Percentiles rank a stretch among this genome's conserved stretches.
phyloP scores from a whole-genome alignment of 2,329 filamentous ascomycete species.

The Penicillium digitatum region DNA sequence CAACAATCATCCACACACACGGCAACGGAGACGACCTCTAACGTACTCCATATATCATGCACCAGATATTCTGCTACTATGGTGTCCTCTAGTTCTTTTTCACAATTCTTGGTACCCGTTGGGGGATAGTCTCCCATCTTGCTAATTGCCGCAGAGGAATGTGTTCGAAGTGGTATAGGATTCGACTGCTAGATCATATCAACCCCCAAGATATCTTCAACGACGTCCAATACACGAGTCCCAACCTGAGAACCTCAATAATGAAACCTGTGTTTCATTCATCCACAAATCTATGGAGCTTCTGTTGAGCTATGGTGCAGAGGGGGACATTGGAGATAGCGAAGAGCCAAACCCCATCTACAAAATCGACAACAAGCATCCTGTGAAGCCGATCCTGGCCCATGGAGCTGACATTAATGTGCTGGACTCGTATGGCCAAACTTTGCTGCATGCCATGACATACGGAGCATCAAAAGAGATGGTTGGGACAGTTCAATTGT shows the following conservation, averaged over 20 bases:
- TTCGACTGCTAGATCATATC: too few relatives aligned
- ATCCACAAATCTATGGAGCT: background rate
- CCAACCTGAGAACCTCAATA: background rate
- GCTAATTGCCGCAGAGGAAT: too few relatives aligned
- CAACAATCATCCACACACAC: too few relatives aligned
- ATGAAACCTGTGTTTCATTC: background rate
- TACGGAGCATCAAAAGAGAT: background rate
- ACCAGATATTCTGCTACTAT: too few relatives aligned
- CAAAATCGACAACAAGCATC: background rate
- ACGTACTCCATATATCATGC: too few relatives aligned
- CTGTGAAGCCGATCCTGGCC: background rate
- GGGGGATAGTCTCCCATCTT: too few relatives aligned
- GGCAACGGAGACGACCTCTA: too few relatives aligned
- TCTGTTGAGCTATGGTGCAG: background rate
- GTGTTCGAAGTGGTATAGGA: too few relatives aligned
- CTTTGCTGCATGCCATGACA: background rate
- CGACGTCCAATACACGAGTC: background rate
- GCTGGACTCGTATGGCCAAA: background rate
- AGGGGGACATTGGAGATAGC: background rate
- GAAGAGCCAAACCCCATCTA: background rate
- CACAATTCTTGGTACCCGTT: too few relatives aligned
- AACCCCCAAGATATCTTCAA: too few relatives aligned
- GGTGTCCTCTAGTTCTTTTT: too few relatives aligned
- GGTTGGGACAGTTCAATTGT: background rate
- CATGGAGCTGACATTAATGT: background rate